Conservation (phyloP, 2,329 filamentous ascomycete species). For the Magnaporthiopsis rhizophila region DNA sequence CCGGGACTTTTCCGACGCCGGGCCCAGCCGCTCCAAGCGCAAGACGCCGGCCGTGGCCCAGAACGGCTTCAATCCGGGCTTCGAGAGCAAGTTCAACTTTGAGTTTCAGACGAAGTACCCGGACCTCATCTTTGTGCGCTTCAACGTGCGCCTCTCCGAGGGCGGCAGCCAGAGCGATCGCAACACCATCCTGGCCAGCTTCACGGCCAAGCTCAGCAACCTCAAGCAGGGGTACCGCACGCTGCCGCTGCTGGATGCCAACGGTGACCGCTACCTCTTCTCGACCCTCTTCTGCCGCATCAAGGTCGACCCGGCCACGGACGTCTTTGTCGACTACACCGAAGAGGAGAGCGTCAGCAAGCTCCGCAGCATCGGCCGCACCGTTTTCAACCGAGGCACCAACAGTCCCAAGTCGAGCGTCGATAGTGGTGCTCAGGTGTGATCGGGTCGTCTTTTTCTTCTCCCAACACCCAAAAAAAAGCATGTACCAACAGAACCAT, state of each 20-base stretch:
- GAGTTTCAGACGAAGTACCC: conserved; percentile 89
- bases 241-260: conserved; percentile 77
- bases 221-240: conserved; percentile 90
- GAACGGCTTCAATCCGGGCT: conserved; percentile 91
- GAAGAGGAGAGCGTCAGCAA: conserved; percentile 39
- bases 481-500: neutral
- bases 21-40: conserved; percentile 50
- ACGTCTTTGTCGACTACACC: conserved; percentile 45
- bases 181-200: conserved; percentile 67
- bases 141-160: conserved; percentile 80
- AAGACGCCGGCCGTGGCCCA: conserved; percentile 74
- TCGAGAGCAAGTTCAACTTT: conserved; percentile 72
- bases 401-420: conserved; percentile 43
- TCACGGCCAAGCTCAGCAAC: conserved; percentile 84
- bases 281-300: conserved; percentile 91
- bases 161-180: conserved; percentile 64
- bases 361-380: conserved; percentile 47
- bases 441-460: neutral
- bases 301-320: conserved; percentile 52
- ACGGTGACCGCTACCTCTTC: conserved; percentile 89
- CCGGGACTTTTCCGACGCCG: conserved; percentile 30
- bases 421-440: conserved; percentile 21
- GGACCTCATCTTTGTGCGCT: conserved; percentile 86
- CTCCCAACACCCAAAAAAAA: neutral
- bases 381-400: conserved; percentile 46